Evolutionary conservation across 1,284 basidiomycete species (phyloP).

Genomic region (Tetrapyrgos nigripes): DNA sequence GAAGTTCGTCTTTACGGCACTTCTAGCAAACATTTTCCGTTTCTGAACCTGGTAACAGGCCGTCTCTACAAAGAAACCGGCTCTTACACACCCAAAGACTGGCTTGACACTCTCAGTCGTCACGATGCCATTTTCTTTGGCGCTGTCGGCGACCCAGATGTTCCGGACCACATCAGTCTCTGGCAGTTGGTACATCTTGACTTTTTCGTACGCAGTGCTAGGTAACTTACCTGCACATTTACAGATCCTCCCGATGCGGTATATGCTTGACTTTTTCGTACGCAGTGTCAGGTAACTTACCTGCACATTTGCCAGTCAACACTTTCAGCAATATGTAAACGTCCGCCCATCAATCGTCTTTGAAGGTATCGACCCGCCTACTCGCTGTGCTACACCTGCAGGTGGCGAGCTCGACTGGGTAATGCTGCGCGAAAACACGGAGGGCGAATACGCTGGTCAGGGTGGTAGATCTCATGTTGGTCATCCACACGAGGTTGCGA

Average conservation of each 20-base stretch:
- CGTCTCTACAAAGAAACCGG: conserved; percentile 38
- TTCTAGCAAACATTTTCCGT: background rate
- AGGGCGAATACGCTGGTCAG: conserved; percentile 61
- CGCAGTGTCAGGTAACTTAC: too few species aligned
- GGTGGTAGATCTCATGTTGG: conserved; percentile 45
- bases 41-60: conserved; percentile 23
- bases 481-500: conserved; percentile 29
- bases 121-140: conserved; percentile 38
- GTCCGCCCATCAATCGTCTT: conserved; percentile 57
- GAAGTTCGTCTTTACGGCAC: background rate
- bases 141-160: conserved; percentile 37
- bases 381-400: conserved; percentile 35
- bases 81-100: conserved; percentile 41
- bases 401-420: conserved; percentile 52
- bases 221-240: too few species aligned
- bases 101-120: conserved; percentile 38
- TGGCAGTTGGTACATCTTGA: conserved; percentile 57
- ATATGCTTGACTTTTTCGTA: too few species aligned
- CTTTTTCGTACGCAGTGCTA: too few species aligned
- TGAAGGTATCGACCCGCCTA: conserved; percentile 52
- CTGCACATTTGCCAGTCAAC: conserved; percentile 60
- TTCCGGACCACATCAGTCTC: conserved; percentile 63
- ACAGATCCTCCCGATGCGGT: too few species aligned
- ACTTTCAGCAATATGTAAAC: conserved; percentile 63
- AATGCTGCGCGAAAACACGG: conserved; percentile 62